Evolutionary conservation across 805 yeast genomes (phyloP), one percentile per base, ranked within the genome.

Genomic region (Wickerhamomyces xylosicus): DNA sequence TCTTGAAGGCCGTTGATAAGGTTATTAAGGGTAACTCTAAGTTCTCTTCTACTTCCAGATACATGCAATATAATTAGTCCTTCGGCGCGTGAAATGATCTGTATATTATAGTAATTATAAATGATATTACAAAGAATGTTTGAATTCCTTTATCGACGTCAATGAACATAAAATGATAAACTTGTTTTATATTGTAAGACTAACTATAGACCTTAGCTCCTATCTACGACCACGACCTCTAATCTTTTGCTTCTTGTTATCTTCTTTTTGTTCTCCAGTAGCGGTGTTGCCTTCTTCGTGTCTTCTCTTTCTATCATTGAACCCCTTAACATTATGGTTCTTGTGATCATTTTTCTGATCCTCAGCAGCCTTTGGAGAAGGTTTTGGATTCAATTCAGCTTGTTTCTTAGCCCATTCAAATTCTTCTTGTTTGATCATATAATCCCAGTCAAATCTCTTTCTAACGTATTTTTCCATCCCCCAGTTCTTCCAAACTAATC

Each of bases 11-110:
- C 27, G 99, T 92, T 35, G 98, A 92, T 54, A 92, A 92, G 71
- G 99, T 92, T 44, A 92, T 92, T 57, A 92, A 90, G 73, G 97
- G 98, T 54, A 90, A 92, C 69, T 79, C 89, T 79, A 94, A 92
- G 72, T 92, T 92, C 71, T 81, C 95, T 63, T 83, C 95, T 33
- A 92, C 98, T 21, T 84, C 95, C 52, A 87, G 90, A 69, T 92
- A 92, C 68, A 92, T 92, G 98, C 98, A 92, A 72, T 90, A 90
- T 63, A 90, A 90, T 62, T 89, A 31, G 33, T 9, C 9, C 6
- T 6, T 6, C 6, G 25, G 25, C 9, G 25, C 9, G 10, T 21
- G 9, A 7, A 21, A 21, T 10, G 6, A 6, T 6, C 9, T 21
- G 25, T 21, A 21, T 21, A 21, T 10, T 21, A 21, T n/a, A n/a